Percentiles rank a stretch among this genome's conserved stretches.
These are phyloP conservation scores for Fusarium sp. DNA, from an alignment of 2,329 filamentous ascomycete species.

Conservation along the genomic window DNA sequence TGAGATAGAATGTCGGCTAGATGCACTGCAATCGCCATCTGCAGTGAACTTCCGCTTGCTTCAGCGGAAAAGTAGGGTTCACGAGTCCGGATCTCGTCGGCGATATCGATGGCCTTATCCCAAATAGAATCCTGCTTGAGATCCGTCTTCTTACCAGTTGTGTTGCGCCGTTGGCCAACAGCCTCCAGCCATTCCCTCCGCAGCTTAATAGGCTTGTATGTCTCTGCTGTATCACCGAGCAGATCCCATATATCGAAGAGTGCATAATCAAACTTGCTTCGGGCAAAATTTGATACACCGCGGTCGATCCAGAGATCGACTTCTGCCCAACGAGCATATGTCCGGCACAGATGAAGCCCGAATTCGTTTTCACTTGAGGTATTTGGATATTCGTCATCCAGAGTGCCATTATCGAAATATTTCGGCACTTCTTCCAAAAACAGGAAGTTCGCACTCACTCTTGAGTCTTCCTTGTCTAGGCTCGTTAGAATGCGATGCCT, in stretches of 20 bases:
- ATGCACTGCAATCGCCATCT: neutral
- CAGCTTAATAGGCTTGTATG: neutral
- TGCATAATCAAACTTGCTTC: neutral
- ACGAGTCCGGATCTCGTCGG: neutral
- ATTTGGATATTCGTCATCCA: neutral
- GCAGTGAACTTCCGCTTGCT: neutral
- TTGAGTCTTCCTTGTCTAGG: neutral
- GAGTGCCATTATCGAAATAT: neutral
- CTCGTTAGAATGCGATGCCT: neutral
- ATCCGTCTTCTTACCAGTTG: accelerated
- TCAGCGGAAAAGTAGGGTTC: neutral
- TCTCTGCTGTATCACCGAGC: neutral
- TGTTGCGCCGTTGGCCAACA: neutral
- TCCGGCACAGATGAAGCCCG: neutral
- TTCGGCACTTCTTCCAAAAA: neutral
- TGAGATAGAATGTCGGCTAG: neutral
- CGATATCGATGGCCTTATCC: neutral
- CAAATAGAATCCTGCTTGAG: neutral
- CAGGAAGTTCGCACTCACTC: neutral
- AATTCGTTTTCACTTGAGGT: neutral
- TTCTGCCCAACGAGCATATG: neutral
- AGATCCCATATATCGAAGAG: neutral
- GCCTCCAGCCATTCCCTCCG: neutral
- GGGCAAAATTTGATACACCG: neutral
- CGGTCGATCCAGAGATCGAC: neutral